Conservation (phyloP, 2,329 filamentous ascomycete genomes). For the Diplodia sapinea region DNA sequence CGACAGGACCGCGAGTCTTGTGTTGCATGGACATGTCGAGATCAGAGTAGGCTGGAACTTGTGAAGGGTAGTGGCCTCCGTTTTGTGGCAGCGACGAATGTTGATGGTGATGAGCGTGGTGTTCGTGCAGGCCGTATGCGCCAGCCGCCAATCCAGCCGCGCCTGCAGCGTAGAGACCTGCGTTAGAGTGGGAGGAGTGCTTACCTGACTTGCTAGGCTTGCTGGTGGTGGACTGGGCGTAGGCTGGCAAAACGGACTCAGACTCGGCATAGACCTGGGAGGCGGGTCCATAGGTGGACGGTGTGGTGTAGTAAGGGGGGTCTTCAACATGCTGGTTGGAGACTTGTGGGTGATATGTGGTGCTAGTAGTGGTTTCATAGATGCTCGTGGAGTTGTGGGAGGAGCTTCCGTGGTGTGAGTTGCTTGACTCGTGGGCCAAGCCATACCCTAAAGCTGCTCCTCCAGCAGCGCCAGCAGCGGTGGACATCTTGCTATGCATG, state of each 20-base stretch:
- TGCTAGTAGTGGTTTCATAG: conserved; percentile 27
- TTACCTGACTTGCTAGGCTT: conserved; percentile 51
- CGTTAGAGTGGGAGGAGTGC: conserved; percentile 51
- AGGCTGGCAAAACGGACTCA: conserved; percentile 36
- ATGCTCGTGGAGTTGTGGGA: conserved; percentile 29
- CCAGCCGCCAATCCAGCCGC: conserved; percentile 55
- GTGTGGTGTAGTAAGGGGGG: not conserved
- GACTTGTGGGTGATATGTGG: conserved; percentile 41
- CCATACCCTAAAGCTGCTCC: conserved; percentile 53
- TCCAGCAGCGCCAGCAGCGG: conserved; percentile 45
- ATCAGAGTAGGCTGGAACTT: conserved; percentile 4
- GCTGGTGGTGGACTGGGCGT: conserved; percentile 43
- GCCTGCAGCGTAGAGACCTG: conserved; percentile 54
- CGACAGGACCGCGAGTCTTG: conserved; percentile 62
- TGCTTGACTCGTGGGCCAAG: conserved; percentile 39
- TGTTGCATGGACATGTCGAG: conserved; percentile 55
- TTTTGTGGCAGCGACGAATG: conserved; percentile 37
- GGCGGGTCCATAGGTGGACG: conserved; percentile 6
- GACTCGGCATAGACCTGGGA: conserved; percentile 35
- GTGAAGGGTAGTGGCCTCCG: conserved; percentile 13
- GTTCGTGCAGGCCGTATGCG: conserved; percentile 52
- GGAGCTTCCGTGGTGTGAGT: conserved; percentile 34
- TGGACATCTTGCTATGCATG: conserved; percentile 42
- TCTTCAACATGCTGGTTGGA: conserved; percentile 32
- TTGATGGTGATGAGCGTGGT: conserved; percentile 41